A percentile compares a stretch with the other conserved stretches of the same genome.
Conservation (phyloP, 257 asterid genomes). For the Solanum appendiculatum region DNA sequence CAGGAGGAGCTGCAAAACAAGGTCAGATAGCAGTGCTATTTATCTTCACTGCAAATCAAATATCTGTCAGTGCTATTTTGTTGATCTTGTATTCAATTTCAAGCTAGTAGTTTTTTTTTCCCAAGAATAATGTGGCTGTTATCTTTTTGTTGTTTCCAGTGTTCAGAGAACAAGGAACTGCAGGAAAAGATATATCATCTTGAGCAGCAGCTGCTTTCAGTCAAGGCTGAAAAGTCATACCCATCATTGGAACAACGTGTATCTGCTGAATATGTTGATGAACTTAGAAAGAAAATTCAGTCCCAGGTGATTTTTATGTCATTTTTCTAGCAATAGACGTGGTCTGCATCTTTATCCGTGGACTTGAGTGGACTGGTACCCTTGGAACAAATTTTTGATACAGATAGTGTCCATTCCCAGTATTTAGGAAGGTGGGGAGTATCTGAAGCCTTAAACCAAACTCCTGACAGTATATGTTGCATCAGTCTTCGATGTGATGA, state of each 20-base stretch:
- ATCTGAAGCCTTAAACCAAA: neutral
- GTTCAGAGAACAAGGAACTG: constrained; percentile 64
- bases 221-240: constrained; percentile 26
- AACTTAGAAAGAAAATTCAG: constrained; percentile 68
- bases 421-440: neutral
- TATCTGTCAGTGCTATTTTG: neutral
- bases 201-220: constrained; percentile 63
- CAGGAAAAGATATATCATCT: constrained; percentile 45
- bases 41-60: neutral
- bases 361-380: neutral
- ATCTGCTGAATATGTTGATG: constrained; percentile 51
- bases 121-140: neutral
- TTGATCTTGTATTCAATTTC: neutral
- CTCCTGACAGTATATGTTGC: neutral
- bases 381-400: neutral
- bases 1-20: constrained; percentile 88
- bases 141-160: constrained; percentile 32
- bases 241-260: constrained; percentile 29
- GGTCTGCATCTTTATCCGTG: neutral
- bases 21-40: constrained; percentile 25
- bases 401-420: neutral
- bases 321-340: neutral
- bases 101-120: neutral
- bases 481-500: neutral
- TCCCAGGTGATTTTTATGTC: constrained; percentile 41